phyloP scores from a whole-genome alignment of 2,329 filamentous ascomycete genomes.

The Pseudogymnoascus sp. region DNA sequence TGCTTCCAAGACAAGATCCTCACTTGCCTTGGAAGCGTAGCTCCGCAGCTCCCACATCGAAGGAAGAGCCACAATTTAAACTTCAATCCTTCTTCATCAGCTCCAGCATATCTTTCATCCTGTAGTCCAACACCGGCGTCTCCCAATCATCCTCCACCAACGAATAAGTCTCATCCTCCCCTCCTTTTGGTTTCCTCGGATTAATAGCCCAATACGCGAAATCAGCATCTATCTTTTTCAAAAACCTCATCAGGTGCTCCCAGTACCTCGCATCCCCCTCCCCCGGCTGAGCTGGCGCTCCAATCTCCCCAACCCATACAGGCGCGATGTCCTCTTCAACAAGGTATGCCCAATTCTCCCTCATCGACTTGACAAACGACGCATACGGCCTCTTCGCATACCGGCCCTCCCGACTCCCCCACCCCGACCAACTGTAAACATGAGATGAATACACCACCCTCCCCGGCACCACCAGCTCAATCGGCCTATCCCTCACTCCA shows the following conservation, averaged over 20 bases:
- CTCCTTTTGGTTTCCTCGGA: slow-evolving; percentile 51
- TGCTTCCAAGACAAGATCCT: background rate
- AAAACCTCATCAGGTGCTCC: slow-evolving; percentile 51
- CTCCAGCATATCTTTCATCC: slow-evolving; percentile 52
- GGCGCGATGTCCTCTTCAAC: slow-evolving; percentile 47
- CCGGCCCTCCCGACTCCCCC: slow-evolving; percentile 52
- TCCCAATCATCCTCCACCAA: slow-evolving; percentile 56
- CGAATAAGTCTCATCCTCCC: slow-evolving; percentile 51
- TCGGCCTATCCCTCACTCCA: slow-evolving; percentile 45
- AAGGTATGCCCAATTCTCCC: slow-evolving; percentile 58
- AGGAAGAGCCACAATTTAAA: background rate
- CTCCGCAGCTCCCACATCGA: background rate
- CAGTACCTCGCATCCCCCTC: slow-evolving; percentile 57
- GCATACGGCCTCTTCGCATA: slow-evolving; percentile 53
- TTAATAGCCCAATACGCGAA: slow-evolving; percentile 66
- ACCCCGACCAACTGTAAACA: slow-evolving; percentile 63
- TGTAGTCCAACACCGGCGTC: slow-evolving; percentile 53
- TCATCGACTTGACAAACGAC: slow-evolving; percentile 56
- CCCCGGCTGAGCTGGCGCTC: slow-evolving; percentile 45
- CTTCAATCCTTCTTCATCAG: slow-evolving; percentile 32
- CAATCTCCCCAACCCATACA: slow-evolving; percentile 63
- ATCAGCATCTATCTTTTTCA: slow-evolving; percentile 51
- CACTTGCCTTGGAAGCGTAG: background rate
- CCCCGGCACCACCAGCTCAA: slow-evolving; percentile 46
- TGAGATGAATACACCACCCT: slow-evolving; percentile 60